Evolutionary conservation across 2,329 filamentous ascomycete genomes (phyloP).

Genomic region (Pestalotiopsis sp.): DNA sequence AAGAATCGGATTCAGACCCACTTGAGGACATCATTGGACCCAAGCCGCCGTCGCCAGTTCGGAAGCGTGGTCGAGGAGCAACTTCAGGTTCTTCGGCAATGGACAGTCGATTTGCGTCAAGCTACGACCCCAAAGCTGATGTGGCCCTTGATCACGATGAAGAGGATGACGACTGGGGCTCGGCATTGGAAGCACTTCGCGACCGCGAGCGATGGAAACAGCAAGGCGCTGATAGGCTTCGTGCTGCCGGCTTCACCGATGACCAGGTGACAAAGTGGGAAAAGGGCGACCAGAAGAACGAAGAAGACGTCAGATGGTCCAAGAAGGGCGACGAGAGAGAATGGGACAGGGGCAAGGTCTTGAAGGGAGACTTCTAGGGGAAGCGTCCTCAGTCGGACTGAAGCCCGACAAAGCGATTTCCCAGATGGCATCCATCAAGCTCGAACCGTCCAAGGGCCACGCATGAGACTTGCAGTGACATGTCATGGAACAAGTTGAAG

Average conservation of each 20-base stretch:
- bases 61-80: slow-evolving; percentile 72
- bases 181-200: slow-evolving; percentile 74
- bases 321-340: slow-evolving; percentile 66
- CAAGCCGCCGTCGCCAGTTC: slow-evolving; percentile 55
- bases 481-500: neutral
- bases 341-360: slow-evolving; percentile 60
- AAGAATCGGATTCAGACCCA: slow-evolving; percentile 65
- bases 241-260: slow-evolving; percentile 77
- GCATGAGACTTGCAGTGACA: neutral
- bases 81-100: slow-evolving; percentile 67
- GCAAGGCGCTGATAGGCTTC: slow-evolving; percentile 75
- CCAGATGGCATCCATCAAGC: neutral
- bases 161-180: slow-evolving; percentile 72
- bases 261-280: slow-evolving; percentile 75
- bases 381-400: neutral
- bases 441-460: neutral
- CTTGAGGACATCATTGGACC: slow-evolving; percentile 79
- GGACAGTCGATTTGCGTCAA: slow-evolving; percentile 76
- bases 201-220: slow-evolving; percentile 80
- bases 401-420: neutral
- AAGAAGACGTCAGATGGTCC: slow-evolving; percentile 73
- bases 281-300: slow-evolving; percentile 60
- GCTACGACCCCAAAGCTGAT: slow-evolving; percentile 62
- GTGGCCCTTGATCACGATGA: slow-evolving; percentile 52
- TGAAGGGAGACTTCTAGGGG: slow-evolving; percentile 12